Evolutionary conservation across 495 filamentous ascomycete genomes (phyloP).

Genomic region (Penicillium maclennaniae): DNA sequence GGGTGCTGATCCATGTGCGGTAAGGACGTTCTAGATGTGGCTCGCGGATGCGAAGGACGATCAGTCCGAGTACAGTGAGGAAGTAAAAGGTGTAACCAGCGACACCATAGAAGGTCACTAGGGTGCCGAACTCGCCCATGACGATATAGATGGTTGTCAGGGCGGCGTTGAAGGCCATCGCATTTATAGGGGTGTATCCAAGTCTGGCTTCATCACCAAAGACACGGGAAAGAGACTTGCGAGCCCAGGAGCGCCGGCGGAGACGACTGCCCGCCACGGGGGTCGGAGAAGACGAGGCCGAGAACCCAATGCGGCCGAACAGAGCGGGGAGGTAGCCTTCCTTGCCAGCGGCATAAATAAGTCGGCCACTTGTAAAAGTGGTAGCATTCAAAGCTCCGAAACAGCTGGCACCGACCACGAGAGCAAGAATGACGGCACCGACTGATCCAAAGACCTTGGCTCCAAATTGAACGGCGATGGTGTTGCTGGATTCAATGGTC

Average conservation of each 20-base stretch:
- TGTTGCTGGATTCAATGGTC: constrained; percentile 79
- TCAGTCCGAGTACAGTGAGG: constrained; percentile 86
- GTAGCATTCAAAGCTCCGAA: constrained; percentile 91
- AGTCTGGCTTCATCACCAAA: constrained; percentile 60
- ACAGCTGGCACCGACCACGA: constrained; percentile 83
- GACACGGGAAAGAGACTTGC: constrained; percentile 50
- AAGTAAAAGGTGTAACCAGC: constrained; percentile 98
- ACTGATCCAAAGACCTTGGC: constrained; percentile 80
- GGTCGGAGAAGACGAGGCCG: constrained; percentile 35
- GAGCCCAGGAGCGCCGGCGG: constrained; percentile 56
- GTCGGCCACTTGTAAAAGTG: constrained; percentile 87
- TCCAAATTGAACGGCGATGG: constrained; percentile 91
- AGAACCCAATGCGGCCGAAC: constrained; percentile 78
- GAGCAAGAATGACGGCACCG: constrained; percentile 79
- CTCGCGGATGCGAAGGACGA: constrained; percentile 84
- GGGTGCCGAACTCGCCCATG: constrained; percentile 84
- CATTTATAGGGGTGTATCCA: constrained; percentile 81
- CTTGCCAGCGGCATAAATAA: constrained; percentile 91
- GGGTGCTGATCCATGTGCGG: constrained; percentile 91
- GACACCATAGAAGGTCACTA: constrained; percentile 95
- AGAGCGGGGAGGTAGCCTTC: constrained; percentile 88
- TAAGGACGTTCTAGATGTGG: constrained; percentile 87
- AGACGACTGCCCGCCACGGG: constrained; percentile 35
- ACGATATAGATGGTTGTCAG: constrained; percentile 73
- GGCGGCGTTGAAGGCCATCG: constrained; percentile 72